Evolutionary conservation across 345 rosid genomes (phyloP), one percentile per base, ranked within the genome.

Genomic region (Erodium maritimum): DNA sequence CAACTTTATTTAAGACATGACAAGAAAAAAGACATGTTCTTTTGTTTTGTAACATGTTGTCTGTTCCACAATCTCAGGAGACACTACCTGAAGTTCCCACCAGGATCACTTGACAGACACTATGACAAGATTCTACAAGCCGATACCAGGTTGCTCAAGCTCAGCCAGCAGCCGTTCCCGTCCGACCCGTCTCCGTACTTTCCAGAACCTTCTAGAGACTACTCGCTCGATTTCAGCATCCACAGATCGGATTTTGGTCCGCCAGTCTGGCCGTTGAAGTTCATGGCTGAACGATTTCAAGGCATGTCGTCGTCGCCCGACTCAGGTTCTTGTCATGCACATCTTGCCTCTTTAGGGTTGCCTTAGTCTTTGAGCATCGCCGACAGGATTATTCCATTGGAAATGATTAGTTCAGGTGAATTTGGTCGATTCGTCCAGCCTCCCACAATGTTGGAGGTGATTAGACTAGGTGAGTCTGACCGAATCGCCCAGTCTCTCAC

Each of bases 51-150:
- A n/a, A 21, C 5, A 16, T 52, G 4, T 19, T 21, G 20, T 52
- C 13, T 34, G 51, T 8, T 50, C 29, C 23, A 57, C 14, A 53
- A 50, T 24, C 19, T 71, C 71, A 86, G 95, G 86, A 75, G 66
- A 22, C 90, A 87, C 71, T 70, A 59, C 64, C 61, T 86, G 24
- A 37, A 48, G 29, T 78, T 78, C 67, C 66, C 73, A 3, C 61
- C 79, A 20, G 84, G 81, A 52, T 59, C 58, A 7, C 71, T 87
- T 13, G 83, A 78, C 57, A 75, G 59, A 33, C 81, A 59, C 60
- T 71, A 65, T 56, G 80, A 75, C 51, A 82, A 83, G 62, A 81
- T 83, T 52, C 22, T 77, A 59, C 69, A 74, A 33, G 42, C 60
- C 19, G 64, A 77, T 55, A 29, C 4, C 62, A 56, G 70, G 55